A percentile compares a stretch with the other conserved stretches of the same genome.
phyloP scores from a whole-genome alignment of 495 filamentous ascomycete genomes.

The Penicillium egyptiacum region DNA sequence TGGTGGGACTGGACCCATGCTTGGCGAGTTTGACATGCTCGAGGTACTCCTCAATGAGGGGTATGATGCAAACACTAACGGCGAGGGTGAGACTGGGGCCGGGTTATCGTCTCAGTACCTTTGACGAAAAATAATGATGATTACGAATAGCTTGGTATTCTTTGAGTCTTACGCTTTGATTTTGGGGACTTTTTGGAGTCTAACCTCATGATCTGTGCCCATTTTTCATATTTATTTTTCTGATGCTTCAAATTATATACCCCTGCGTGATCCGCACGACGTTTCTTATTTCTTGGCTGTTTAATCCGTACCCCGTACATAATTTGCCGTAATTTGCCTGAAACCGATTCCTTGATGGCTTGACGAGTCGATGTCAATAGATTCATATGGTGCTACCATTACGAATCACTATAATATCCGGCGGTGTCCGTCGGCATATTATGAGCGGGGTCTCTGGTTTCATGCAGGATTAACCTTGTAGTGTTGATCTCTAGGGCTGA shows the following conservation, averaged over 20 bases:
- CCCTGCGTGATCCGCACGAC: slow-evolving; percentile 22
- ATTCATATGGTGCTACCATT: neutral
- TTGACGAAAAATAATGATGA: slow-evolving; percentile 10
- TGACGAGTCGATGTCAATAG: neutral
- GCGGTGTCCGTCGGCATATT: slow-evolving; percentile 28
- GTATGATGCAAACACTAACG: slow-evolving; percentile 37
- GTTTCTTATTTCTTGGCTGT: slow-evolving; percentile 10
- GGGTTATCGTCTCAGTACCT: slow-evolving; percentile 28
- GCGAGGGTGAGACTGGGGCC: slow-evolving; percentile 25
- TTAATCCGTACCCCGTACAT: neutral
- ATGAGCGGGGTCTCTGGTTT: slow-evolving; percentile 3
- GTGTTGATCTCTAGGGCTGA: neutral
- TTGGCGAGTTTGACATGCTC: slow-evolving; percentile 51
- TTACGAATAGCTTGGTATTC: neutral
- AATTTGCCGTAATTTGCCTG: slow-evolving; percentile 17
- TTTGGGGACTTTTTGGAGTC: neutral
- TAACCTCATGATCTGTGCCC: slow-evolving; percentile 3
- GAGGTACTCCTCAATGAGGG: slow-evolving; percentile 50
- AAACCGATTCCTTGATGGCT: slow-evolving; percentile 10
- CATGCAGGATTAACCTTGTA: neutral
- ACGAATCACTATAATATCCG: neutral
- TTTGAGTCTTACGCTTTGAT: neutral
- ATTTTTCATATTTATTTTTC: neutral
- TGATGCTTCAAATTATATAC: slow-evolving; percentile 25
- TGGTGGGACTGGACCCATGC: slow-evolving; percentile 49